Evolutionary conservation across 2,329 filamentous ascomycete species (phyloP).

Genomic region (Penicillium sp.): DNA sequence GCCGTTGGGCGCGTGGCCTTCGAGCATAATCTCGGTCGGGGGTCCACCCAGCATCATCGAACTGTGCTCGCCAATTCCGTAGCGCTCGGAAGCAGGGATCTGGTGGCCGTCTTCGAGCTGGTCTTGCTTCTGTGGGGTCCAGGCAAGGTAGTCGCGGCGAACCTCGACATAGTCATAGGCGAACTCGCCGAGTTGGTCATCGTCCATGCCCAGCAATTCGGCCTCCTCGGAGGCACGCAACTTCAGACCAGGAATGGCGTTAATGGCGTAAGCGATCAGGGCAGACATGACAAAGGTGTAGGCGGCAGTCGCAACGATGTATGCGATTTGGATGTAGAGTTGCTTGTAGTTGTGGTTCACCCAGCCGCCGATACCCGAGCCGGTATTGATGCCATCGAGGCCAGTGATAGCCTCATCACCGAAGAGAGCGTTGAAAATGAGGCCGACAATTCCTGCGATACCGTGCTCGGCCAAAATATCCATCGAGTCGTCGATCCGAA

Average conservation of each 20-base stretch:
- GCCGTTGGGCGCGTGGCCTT: slow-evolving; percentile 23
- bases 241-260: slow-evolving; percentile 64
- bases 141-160: slow-evolving; percentile 47
- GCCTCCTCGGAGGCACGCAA: slow-evolving; percentile 62
- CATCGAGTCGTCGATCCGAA: slow-evolving; percentile 79
- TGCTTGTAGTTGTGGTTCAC: slow-evolving; percentile 65
- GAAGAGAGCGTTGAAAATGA: slow-evolving; percentile 72
- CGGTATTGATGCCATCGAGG: slow-evolving; percentile 60
- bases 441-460: slow-evolving; percentile 73
- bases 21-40: slow-evolving; percentile 36
- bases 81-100: slow-evolving; percentile 54
- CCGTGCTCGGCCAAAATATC: slow-evolving; percentile 90
- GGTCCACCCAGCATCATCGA: slow-evolving; percentile 54
- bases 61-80: slow-evolving; percentile 56
- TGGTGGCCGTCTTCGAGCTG: slow-evolving; percentile 46
- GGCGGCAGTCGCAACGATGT: slow-evolving; percentile 57
- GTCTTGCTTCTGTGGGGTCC: slow-evolving; percentile 44
- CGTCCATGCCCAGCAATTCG: slow-evolving; percentile 60
- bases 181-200: slow-evolving; percentile 49
- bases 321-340: slow-evolving; percentile 65
- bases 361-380: slow-evolving; percentile 56
- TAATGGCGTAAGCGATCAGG: slow-evolving; percentile 64
- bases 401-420: slow-evolving; percentile 67
- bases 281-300: slow-evolving; percentile 65
- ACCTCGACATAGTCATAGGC: slow-evolving; percentile 51